Percentiles rank a stretch among this genome's conserved stretches.
Conservation (phyloP, 2,329 filamentous ascomycete genomes). For the Aspergillus ustus region DNA sequence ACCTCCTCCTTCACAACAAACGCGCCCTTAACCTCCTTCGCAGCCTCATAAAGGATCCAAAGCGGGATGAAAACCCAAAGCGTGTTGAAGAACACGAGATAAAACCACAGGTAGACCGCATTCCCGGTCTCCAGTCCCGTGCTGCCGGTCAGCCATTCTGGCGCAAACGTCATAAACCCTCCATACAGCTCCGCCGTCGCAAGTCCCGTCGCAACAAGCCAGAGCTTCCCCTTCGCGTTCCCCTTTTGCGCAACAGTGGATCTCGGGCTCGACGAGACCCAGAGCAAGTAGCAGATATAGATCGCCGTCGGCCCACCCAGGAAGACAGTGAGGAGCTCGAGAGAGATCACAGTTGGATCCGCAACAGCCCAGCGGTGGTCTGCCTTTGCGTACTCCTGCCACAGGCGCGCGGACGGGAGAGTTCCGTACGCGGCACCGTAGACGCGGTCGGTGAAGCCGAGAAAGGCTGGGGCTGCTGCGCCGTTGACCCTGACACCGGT, state of each 20-base stretch:
- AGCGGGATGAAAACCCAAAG: conserved; percentile 65
- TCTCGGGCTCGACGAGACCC: conserved; percentile 33
- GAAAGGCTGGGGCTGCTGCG: conserved; percentile 52
- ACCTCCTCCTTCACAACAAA: conserved; percentile 39
- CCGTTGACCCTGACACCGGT: conserved; percentile 28
- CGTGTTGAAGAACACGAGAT: conserved; percentile 67
- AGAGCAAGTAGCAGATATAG: conserved; percentile 60
- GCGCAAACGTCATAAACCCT: conserved; percentile 67
- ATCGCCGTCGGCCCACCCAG: conserved; percentile 62
- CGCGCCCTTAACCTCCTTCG: conserved; percentile 47
- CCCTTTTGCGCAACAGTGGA: conserved; percentile 27
- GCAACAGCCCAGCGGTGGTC: conserved; percentile 64
- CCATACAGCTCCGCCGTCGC: conserved; percentile 70
- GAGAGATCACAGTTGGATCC: conserved; percentile 62
- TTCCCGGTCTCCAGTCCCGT: conserved; percentile 63
- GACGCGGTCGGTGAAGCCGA: conserved; percentile 57
- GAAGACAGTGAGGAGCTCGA: conserved; percentile 66
- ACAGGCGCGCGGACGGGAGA: conserved; percentile 59
- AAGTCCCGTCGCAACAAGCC: conserved; percentile 62
- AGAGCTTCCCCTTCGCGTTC: conserved; percentile 44
- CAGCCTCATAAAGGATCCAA: conserved; percentile 61
- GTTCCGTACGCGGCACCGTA: conserved; percentile 65
- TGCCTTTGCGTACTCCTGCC: conserved; percentile 70
- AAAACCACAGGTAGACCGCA: conserved; percentile 67
- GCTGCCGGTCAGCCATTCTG: conserved; percentile 66